A percentile compares a stretch with the other conserved stretches of the same genome.
phyloP scores from a whole-genome alignment of 2,329 filamentous ascomycete genomes.

The Colletotrichum trifolii region DNA sequence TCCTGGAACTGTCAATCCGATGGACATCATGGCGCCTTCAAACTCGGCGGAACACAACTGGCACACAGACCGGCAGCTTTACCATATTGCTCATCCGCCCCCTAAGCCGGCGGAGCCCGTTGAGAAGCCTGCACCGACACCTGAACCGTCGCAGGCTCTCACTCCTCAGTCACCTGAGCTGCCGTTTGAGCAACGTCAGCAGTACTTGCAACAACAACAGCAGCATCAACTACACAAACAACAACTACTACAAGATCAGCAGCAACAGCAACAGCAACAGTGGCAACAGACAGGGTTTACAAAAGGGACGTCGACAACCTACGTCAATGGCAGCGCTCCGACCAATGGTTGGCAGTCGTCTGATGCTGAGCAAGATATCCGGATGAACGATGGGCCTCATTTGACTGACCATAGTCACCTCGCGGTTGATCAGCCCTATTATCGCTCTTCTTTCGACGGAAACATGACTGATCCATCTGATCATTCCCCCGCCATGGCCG shows the following conservation, averaged over 20 bases:
- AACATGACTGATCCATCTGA: constrained; percentile 49
- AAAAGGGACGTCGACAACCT: constrained; percentile 2
- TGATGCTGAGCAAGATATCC: constrained; percentile 6
- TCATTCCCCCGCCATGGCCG: constrained; percentile 54
- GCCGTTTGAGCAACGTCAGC: constrained; percentile 17
- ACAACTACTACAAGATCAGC: constrained; percentile 8
- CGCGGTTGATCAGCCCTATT: constrained; percentile 25
- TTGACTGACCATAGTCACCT: constrained; percentile 26
- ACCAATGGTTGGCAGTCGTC: background rate
- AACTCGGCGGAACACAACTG: constrained; percentile 48
- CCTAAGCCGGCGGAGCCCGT: constrained; percentile 33
- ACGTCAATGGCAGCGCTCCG: constrained; percentile 7
- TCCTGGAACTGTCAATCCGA: constrained; percentile 63
- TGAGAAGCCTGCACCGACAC: background rate
- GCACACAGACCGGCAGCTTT: constrained; percentile 48
- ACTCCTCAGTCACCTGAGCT: constrained; percentile 36
- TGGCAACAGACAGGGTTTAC: constrained; percentile 7
- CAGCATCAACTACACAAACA: constrained; percentile 14
- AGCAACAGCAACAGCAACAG: constrained; percentile 13
- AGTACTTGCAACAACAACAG: constrained; percentile 23
- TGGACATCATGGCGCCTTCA: constrained; percentile 62
- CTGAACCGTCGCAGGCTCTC: constrained; percentile 32
- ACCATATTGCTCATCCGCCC: constrained; percentile 43
- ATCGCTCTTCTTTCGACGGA: constrained; percentile 35
- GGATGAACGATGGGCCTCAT: constrained; percentile 17